A percentile compares a stretch with the other conserved stretches of the same genome.
phyloP scores from a whole-genome alignment of 352 stramenopile species.

The Aphanomyces astaci region DNA sequence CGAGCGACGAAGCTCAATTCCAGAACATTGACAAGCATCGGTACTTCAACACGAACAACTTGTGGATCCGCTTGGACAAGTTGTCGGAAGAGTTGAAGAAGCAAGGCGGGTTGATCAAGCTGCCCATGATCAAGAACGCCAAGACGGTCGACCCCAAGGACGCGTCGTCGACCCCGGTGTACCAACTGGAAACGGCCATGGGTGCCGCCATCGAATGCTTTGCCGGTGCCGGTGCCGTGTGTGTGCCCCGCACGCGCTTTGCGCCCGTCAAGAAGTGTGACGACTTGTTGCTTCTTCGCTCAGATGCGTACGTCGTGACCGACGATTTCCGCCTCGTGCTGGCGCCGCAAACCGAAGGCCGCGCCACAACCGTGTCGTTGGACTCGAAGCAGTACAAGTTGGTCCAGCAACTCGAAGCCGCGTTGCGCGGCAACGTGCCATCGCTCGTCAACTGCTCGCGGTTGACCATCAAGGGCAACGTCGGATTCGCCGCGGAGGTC shows the following conservation, averaged over 20 bases:
- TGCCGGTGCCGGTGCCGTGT: constrained; percentile 76
- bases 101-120: constrained; percentile 69
- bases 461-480: constrained; percentile 93
- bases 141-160: constrained; percentile 86
- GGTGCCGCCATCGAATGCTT: constrained; percentile 84
- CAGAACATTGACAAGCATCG: constrained; percentile 84
- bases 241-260: constrained; percentile 81
- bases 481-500: constrained; percentile 87
- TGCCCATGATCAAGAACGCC: constrained; percentile 85
- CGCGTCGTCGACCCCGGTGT: constrained; percentile 72
- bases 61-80: constrained; percentile 85
- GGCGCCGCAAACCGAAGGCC: constrained; percentile 89
- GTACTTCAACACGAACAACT: constrained; percentile 88
- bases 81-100: constrained; percentile 69
- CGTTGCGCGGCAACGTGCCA: constrained; percentile 88
- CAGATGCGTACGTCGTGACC: constrained; percentile 96
- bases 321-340: constrained; percentile 93
- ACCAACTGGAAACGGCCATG: constrained; percentile 83
- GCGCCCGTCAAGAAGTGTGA: constrained; percentile 86
- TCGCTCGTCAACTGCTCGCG: constrained; percentile 93
- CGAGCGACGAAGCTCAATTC: constrained; percentile 68
- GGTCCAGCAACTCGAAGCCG: constrained; percentile 94
- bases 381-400: constrained; percentile 98
- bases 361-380: constrained; percentile 92
- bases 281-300: constrained; percentile 88